Evolutionary conservation across 129 eudicot species (phyloP), one percentile per base, ranked within the genome.

Genomic region (Saussurea involucrata): DNA sequence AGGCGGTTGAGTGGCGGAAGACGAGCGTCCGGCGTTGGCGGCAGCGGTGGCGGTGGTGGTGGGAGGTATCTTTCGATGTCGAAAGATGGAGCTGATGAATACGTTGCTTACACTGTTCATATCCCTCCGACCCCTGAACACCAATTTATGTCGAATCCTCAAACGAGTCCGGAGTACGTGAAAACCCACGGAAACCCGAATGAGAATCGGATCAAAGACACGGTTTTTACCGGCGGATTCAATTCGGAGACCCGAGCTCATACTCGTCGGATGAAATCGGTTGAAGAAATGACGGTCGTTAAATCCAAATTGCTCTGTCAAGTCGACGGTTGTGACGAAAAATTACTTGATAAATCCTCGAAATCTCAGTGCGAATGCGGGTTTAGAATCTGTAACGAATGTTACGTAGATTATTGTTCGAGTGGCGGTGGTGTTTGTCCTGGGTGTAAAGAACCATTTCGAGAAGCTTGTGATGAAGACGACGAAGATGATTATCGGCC

Each of bases 81-180:
- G 3, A 86, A 86, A 76, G 95, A 89, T 17, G 85, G 89, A 20
- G 80, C 66, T 1, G 91, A 86, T 2, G 97, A 95, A 40, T 95
- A 81, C 63, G 97, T 95, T 0, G 87, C 91, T 0, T 95, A 95
- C 69, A 95, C 99, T 3, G 97, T 95, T 46, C 99, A 95, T 1
- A 95, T 95, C 60, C 97, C 99, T 1, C 86, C 96, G 3, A 95
- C 97, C 0, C 99, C 99, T 0, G 99, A 95, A 15, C 83, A 88
- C 44, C 87, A 79, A 1, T 69, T 78, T 24, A 17, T 88, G 8
- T 36, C 91, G 6, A 80, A 40, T 40, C 89, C 96, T 0, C 80
- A 71, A 0, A 82, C 37, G 20, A 85, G 88, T 58, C 63, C 68
- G 0, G 88, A 78, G 1, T 77, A 72, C 31, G 18, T 36, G 18